phyloP scores from a whole-genome alignment of 2,329 filamentous ascomycete genomes.

The Diaporthe ampelina region DNA sequence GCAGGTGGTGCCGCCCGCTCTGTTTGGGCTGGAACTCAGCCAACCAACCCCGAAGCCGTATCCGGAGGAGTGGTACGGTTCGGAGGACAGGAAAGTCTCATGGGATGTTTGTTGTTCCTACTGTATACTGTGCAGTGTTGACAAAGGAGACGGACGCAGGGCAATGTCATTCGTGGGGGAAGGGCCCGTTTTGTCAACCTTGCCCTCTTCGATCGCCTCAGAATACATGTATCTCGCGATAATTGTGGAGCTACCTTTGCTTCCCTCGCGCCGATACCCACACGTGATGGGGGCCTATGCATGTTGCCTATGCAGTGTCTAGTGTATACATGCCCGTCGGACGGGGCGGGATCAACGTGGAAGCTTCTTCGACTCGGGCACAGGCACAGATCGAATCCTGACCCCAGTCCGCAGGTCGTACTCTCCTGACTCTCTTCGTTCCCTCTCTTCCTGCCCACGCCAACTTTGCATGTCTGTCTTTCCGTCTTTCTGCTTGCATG shows the following conservation, averaged over 20 bases:
- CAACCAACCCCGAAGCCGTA: background rate
- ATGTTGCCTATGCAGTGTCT: slow-evolving; percentile 22
- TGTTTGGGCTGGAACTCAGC: background rate
- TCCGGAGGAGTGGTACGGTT: slow-evolving; percentile 7
- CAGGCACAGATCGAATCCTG: slow-evolving; percentile 30
- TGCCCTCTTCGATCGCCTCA: slow-evolving; percentile 21
- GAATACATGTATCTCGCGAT: slow-evolving; percentile 16
- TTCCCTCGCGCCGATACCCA: slow-evolving; percentile 22
- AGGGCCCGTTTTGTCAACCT: background rate
- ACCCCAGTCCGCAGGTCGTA: slow-evolving; percentile 2
- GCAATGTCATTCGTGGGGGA: slow-evolving; percentile 5
- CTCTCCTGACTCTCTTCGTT: slow-evolving; percentile 18
- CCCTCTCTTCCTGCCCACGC: background rate
- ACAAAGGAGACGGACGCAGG: background rate
- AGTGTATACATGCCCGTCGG: slow-evolving; percentile 17
- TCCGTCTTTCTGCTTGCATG: background rate
- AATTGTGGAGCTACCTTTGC: slow-evolving; percentile 10
- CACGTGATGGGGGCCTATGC: slow-evolving; percentile 26
- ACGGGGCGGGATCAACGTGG: slow-evolving; percentile 22
- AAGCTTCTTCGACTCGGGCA: slow-evolving; percentile 34
- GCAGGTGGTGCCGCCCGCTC: slow-evolving; percentile 10
- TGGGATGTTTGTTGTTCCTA: background rate
- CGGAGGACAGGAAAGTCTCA: background rate
- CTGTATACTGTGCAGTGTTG: background rate
- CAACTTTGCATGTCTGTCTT: background rate